phyloP scores from a whole-genome alignment of 768 basidiomycete genomes.

The Mycena vitilis region DNA sequence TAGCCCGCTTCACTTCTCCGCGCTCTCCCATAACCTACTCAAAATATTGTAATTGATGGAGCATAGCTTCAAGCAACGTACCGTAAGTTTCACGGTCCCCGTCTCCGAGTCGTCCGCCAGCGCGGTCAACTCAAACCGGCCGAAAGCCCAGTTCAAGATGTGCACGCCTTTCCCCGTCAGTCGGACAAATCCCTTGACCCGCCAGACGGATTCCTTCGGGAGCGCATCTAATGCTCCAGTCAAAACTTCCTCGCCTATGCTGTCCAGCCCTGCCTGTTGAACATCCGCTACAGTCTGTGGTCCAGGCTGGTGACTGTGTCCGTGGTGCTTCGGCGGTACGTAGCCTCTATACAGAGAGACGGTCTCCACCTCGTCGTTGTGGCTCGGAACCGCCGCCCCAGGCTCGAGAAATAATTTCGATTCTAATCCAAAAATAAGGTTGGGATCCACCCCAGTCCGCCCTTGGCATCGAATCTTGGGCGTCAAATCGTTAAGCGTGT shows the following conservation, averaged over 20 bases:
- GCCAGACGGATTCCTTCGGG: slow-evolving; percentile 78
- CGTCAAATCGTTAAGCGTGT: slow-evolving; percentile 90
- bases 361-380: slow-evolving; percentile 91
- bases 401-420: slow-evolving; percentile 73
- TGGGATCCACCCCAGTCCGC: slow-evolving; percentile 76
- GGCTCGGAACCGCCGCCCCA: slow-evolving; percentile 45
- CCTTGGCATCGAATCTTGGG: slow-evolving; percentile 83
- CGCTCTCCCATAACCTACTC: slow-evolving; percentile 81
- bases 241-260: slow-evolving; percentile 53
- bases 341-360: slow-evolving; percentile 68
- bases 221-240: slow-evolving; percentile 60
- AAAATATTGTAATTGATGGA: not conserved
- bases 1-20: slow-evolving; percentile 77
- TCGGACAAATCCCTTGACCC: slow-evolving; percentile 89
- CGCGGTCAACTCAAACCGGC: slow-evolving; percentile 73
- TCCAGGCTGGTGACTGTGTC: slow-evolving; percentile 30
- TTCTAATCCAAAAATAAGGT: slow-evolving; percentile 89
- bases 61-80: not conserved
- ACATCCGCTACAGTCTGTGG: slow-evolving; percentile 14
- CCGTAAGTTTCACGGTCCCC: slow-evolving; percentile 72
- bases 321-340: slow-evolving; percentile 35
- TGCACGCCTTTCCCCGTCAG: slow-evolving; percentile 53
- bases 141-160: slow-evolving; percentile 96
- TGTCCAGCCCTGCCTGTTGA: slow-evolving; percentile 36
- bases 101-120: slow-evolving; percentile 43